These are phyloP conservation scores for Vickermania spadyakhi DNA, from an alignment of 208 protist species.

Conservation along the genomic window DNA sequence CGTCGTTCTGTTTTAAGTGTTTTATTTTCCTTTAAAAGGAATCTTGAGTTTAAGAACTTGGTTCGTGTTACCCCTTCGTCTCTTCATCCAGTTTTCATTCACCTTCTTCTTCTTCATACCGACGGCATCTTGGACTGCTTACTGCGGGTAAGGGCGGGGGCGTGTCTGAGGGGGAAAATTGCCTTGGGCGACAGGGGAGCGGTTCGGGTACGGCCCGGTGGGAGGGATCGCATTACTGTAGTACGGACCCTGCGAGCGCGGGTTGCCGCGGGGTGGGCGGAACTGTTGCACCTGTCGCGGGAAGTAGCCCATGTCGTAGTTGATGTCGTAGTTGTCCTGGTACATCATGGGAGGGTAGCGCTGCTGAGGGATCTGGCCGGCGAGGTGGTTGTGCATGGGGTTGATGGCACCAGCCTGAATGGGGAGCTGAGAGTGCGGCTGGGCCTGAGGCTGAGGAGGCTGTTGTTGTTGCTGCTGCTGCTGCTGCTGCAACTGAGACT, in stretches of 20 bases:
- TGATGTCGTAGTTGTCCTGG: neutral
- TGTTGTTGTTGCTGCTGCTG: slow-evolving; percentile 25
- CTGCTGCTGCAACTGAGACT: slow-evolving; percentile 31
- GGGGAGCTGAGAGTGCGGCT: slow-evolving; percentile 6
- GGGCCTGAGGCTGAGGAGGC: neutral
- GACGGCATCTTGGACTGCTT: no score
- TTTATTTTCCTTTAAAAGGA: no score
- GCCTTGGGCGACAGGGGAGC: neutral
- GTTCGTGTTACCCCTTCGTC: no score
- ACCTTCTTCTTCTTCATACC: no score
- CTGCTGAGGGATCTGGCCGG: neutral
- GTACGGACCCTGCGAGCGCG: neutral
- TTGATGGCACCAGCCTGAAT: neutral
- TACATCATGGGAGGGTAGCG: neutral
- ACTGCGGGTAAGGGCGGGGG: no score
- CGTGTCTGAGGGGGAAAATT: neutral
- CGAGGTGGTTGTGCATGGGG: neutral
- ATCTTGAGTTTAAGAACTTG: no score
- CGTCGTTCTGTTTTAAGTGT: no score
- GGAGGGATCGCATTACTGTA: neutral
- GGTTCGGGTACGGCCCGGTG: neutral
- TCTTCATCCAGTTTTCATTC: no score
- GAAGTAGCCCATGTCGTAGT: neutral
- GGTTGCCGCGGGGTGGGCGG: neutral
- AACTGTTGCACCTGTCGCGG: neutral